Evolutionary conservation across 2,329 filamentous ascomycete genomes (phyloP), one percentile per base, ranked within the genome.

Genomic region (Paraconiothyrium sp.): DNA sequence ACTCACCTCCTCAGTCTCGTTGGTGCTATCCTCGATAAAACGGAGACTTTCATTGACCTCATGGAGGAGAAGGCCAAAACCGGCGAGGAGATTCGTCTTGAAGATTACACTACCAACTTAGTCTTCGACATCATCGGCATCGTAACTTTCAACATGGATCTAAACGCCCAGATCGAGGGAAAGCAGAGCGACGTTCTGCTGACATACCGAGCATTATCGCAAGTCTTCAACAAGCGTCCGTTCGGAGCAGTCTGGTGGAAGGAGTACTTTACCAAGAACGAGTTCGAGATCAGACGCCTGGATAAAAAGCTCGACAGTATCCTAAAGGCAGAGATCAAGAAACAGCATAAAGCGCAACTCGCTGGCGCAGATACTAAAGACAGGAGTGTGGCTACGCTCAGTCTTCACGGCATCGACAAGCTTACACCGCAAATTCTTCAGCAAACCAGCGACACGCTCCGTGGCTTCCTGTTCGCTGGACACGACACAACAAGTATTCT

Each of bases 401-500:
- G 59, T 30, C 58, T 68, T 13, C 48, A 58, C 30, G 61, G 58
- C 11, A 61, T 67, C 46, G 47, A 58, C 2, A 62, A 43, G 44
- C 67, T 65, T 62, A 72, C 54, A 8, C 61, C 44, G n/a, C 54
- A 76, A 44, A 79, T 65, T 59, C 71, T 44, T 66, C 56, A 67
- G 62, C 57, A 75, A 67, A 50, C 77, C 67, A 46, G 73, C 76
- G 64, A 76, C 75, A 61, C 67, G 14, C 57, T 72, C 55, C 79
- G 79, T 60, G 74, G 75, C 3, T 77, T 77, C 63, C 61, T 78
- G 34, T 75, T 78, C 58, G 73, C 73, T 20, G 75, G 75, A 1
- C 74, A 77, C 54, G 74, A 76, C 62, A 75, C 75, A 11, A 76
- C 72, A 1, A 68, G 67, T 32, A 74, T 70, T 30, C 52, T 69